Evolutionary conservation across 2,329 filamentous ascomycete genomes (phyloP).

Genomic region (Ophiostoma ulmi): DNA sequence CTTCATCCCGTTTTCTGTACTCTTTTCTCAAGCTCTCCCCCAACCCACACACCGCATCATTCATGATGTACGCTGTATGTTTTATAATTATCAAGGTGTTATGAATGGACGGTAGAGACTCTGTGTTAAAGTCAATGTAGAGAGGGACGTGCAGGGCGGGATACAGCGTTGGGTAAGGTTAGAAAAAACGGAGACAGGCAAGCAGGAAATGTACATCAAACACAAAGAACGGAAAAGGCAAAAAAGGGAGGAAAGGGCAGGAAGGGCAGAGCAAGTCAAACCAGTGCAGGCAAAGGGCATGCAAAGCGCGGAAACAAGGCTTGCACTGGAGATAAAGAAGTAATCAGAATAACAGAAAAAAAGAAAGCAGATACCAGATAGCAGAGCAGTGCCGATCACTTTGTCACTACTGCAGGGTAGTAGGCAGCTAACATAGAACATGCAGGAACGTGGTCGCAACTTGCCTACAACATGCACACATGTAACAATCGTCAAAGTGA

Average conservation of each 20-base stretch:
- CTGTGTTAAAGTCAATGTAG: not conserved
- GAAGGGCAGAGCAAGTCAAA: not conserved
- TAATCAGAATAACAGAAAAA: not conserved
- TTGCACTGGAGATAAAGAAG: not conserved
- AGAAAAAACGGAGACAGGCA: not conserved
- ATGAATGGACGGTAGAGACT: not conserved
- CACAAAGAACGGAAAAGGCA: not conserved
- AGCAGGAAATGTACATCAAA: not conserved
- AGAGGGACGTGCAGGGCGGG: not conserved
- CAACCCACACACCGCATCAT: not conserved
- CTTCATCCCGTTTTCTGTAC: not conserved
- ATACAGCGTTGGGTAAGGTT: not conserved
- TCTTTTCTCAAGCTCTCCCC: not conserved
- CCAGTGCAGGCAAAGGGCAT: not conserved
- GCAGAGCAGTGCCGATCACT: not conserved
- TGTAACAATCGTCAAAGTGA: not conserved
- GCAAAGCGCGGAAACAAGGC: not conserved
- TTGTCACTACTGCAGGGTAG: not conserved
- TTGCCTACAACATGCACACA: not conserved
- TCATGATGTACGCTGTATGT: not conserved
- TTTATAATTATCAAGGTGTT: not conserved
- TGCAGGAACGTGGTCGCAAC: constrained; percentile 6
- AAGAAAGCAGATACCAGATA: not conserved
- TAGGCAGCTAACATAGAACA: not conserved
- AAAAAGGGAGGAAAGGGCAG: not conserved